Evolutionary conservation across 768 basidiomycete species (phyloP), one percentile per base, ranked within the genome.

Genomic region (Boletus reticuloceps): DNA sequence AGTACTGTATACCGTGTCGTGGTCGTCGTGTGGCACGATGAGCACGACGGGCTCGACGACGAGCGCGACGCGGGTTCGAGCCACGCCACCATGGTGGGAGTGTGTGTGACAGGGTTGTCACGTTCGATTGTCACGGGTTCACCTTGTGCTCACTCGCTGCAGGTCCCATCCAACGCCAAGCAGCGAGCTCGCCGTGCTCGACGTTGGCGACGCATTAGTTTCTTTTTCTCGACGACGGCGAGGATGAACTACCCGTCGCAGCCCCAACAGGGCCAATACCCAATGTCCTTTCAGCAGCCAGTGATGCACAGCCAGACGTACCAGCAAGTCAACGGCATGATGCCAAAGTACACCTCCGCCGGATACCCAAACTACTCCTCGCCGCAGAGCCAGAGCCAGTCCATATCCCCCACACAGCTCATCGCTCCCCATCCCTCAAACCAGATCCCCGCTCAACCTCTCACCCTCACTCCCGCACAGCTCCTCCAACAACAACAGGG

Each of bases 401-500:
- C 66, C 13, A 66, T 67, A 51, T 68, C 66, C 0, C 66, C 66
- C 0, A 62, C 63, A 1, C 69, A 69, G 47, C 67, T 71, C 57
- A 64, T 69, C 54, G 58, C 51, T 0, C 51, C 56, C 3, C 64
- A 49, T 12, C 52, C 44, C 20, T 19, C 43, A 0, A 54, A 61
- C 44, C 63, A 60, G 54, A 29, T 47, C 29, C 58, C 51, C 5
- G 6, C 51, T 19, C 62, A 61, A 40, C 46, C 60, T 20, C 66
- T 68, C 53, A 69, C 64, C 0, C 64, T 75, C 56, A 75, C 72
- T 0, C 74, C 74, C 11, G 72, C 74, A 0, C 74, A 75, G 47
- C 62, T 75, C 12, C 60, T 75, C 9, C 69, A 66, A 11, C 74
- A 75, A 38, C 74, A 75, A 41, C 68, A 71, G 49, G 53, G 58